Base-by-base conservation (phyloP, 139 green algal genomes). In the Pleodorina starrii region DNA sequence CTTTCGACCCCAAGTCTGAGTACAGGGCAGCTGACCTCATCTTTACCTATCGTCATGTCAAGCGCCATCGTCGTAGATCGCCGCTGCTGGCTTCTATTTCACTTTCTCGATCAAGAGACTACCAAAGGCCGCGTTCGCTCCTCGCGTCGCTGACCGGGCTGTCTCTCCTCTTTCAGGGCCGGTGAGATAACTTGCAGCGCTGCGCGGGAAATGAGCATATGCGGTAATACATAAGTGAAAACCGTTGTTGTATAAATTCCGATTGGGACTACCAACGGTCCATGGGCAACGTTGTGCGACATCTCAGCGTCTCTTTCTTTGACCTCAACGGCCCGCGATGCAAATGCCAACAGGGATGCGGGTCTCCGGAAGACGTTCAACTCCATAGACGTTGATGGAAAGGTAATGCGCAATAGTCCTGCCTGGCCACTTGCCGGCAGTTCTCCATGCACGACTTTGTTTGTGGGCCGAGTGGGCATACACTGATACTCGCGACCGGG, bases 361-460 rank as follows among this genome's bases (percentile, higher is more conserved):
- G 48, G 50, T 7, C 69, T 89, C n/a, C 84, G 84, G 16, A 72
- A 82, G 29, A 82, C 84, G 0, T 89, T 82, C 36, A 82, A 89
- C 36, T 54, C 43, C 27, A 89, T 89, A 6, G 84, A 89, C 25
- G 16, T 63, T 5, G 84, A 83, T 73, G 84, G 84, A 21, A 89
- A 89, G 50, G 84, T 82, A 44, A 76, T 21, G 48, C 12, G 12
- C 10, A 57, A 12, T 57, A 57, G 48, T 57, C 48, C 9, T 32
- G 29, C 54, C 54, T 25, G 54, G 54, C 29, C 54, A 12, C 29
- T 9, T 66, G 54, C 54, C 54, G 54, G 5, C 54, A n/a, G n/a
- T n/a, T n/a, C n/a, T n/a, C n/a, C n/a, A n/a, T n/a, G n/a, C n/a
- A n/a, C n/a, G n/a, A n/a, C n/a, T n/a, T n/a, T n/a, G n/a, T n/a